A percentile compares a stretch with the other conserved stretches of the same genome.
Conservation (phyloP, 176 grass and related monocot genomes). For the Guadua angustifolia region DNA sequence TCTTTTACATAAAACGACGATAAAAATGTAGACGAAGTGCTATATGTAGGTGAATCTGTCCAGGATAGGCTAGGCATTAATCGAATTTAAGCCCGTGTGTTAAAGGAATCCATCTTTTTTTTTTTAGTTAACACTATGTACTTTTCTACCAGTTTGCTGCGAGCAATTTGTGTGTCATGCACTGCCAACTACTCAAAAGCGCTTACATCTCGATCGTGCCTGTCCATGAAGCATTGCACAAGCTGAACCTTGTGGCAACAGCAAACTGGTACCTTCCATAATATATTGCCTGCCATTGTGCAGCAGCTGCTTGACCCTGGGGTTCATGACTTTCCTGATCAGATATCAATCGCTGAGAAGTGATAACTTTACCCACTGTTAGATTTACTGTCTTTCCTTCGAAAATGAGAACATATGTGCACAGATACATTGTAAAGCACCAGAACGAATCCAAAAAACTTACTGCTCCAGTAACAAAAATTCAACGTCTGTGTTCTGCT, state of each 20-base stretch:
- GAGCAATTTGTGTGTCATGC: background rate
- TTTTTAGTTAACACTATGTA: background rate
- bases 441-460: background rate
- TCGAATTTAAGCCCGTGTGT: no score
- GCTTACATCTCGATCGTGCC: constrained; percentile 18
- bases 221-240: constrained; percentile 41
- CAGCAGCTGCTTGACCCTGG: constrained; percentile 19
- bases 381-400: constrained; percentile 19
- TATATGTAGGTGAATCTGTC: no score
- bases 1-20: no score
- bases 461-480: constrained; percentile 14
- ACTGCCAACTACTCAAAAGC: background rate
- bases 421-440: constrained; percentile 34
- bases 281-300: constrained; percentile 35
- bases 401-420: constrained; percentile 34
- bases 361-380: constrained; percentile 21
- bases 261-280: background rate
- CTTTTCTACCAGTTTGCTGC: background rate
- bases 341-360: background rate
- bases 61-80: no score
- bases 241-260: constrained; percentile 5
- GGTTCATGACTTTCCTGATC: constrained; percentile 2
- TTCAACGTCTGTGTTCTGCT: constrained; percentile 5
- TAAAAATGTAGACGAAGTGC: no score
- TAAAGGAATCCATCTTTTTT: background rate